phyloP scores from a whole-genome alignment of 2,329 filamentous ascomycete species.

The Ramularia endophylla region DNA sequence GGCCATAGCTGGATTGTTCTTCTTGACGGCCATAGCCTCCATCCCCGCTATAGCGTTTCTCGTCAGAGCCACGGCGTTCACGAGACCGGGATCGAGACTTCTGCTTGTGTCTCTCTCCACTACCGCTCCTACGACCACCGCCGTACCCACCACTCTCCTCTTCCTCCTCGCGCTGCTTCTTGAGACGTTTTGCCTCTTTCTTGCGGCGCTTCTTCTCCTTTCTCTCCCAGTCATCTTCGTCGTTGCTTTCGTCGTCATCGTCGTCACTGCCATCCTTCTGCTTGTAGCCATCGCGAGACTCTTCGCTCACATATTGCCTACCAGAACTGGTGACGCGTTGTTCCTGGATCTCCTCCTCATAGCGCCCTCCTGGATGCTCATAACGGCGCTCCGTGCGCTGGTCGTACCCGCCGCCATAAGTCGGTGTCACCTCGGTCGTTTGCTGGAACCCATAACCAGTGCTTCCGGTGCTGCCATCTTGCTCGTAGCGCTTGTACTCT shows the following conservation, averaged over 20 bases:
- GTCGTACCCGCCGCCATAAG: constrained; percentile 52
- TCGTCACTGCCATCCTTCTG: constrained; percentile 29
- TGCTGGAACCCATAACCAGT: constrained; percentile 55
- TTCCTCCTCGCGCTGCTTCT: constrained; percentile 22
- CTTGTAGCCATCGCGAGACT: constrained; percentile 25
- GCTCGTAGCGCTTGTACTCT: constrained; percentile 56
- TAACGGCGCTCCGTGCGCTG: constrained; percentile 52
- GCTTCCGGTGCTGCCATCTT: constrained; percentile 41
- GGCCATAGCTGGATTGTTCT: constrained; percentile 17
- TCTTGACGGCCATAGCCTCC: constrained; percentile 10
- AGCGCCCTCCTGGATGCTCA: constrained; percentile 38
- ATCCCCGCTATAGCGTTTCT: constrained; percentile 6
- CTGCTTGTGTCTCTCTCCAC: constrained; percentile 1
- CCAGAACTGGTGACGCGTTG: constrained; percentile 20
- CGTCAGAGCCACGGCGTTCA: constrained; percentile 16
- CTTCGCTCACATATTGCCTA: constrained; percentile 21
- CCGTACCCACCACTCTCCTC: constrained; percentile 12
- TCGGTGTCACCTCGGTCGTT: constrained; percentile 49
- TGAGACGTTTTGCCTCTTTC: constrained; percentile 31
- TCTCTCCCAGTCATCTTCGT: constrained; percentile 35
- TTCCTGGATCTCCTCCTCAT: constrained; percentile 35
- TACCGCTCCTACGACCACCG: constrained; percentile 11
- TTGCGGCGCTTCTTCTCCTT: constrained; percentile 37
- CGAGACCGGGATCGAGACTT: constrained; percentile 2
- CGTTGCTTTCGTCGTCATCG: constrained; percentile 26